Evolutionary conservation across 169 alveolate species (phyloP).

Genomic region (Plasmodium cynomolgi): DNA sequence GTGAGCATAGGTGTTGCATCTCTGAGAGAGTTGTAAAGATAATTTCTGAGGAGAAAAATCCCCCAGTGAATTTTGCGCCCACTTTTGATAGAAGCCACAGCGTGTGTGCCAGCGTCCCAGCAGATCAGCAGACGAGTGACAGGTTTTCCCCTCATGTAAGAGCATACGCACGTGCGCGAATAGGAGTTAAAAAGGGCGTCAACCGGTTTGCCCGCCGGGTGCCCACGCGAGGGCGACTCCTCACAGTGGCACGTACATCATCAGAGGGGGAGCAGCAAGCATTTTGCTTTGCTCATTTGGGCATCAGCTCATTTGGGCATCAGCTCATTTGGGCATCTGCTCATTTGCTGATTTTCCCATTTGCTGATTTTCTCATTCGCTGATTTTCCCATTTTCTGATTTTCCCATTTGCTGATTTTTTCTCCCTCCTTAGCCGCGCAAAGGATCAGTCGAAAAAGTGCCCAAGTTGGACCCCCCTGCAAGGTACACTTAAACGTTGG

Average conservation of each 20-base stretch:
- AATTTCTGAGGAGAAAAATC: not conserved
- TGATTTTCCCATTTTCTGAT: too few species aligned
- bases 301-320: too few species aligned
- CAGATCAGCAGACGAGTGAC: not conserved
- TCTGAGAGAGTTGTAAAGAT: not conserved
- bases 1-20: not conserved
- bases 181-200: too few species aligned
- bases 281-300: too few species aligned
- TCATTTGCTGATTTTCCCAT: not conserved
- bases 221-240: not conserved
- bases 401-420: not conserved
- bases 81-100: not conserved
- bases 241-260: not conserved
- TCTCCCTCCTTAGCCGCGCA: not conserved
- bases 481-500: not conserved
- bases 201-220: not conserved
- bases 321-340: too few species aligned
- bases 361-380: not conserved
- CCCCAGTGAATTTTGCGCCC: not conserved
- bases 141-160: not conserved
- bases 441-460: not conserved
- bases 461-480: not conserved
- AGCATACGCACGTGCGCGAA: not conserved
- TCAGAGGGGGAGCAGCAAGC: not conserved
- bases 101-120: not conserved